Conservation (phyloP, 495 filamentous ascomycete species). For the Neurospora tetrasperma region DNA sequence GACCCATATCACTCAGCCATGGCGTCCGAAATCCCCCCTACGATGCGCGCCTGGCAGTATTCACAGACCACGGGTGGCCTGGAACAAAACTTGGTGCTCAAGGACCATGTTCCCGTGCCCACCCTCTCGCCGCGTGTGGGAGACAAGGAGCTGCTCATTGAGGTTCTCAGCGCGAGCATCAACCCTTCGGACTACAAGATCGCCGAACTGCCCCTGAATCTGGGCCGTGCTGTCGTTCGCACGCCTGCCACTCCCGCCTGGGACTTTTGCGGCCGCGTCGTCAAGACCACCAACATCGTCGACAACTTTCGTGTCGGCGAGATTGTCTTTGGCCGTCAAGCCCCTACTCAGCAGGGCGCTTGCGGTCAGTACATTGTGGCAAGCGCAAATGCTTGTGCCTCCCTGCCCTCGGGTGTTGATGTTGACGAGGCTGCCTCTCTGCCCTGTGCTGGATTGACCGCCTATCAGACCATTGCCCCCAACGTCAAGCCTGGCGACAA, state of each 20-base stretch:
- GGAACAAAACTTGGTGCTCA: constrained; percentile 46
- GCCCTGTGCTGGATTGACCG: constrained; percentile 46
- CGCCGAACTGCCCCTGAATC: constrained; percentile 38
- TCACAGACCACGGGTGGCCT: constrained; percentile 36
- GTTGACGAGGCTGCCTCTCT: constrained; percentile 41
- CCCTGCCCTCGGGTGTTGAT: constrained; percentile 41
- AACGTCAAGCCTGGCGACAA: constrained; percentile 43
- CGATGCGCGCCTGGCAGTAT: constrained; percentile 59
- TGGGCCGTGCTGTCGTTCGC: constrained; percentile 31
- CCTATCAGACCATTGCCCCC: constrained; percentile 48
- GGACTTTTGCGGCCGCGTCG: constrained; percentile 55
- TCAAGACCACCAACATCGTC: constrained; percentile 26
- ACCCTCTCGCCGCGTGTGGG: constrained; percentile 20
- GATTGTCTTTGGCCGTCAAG: constrained; percentile 44
- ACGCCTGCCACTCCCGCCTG: constrained; percentile 45
- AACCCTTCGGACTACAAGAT: constrained; percentile 69
- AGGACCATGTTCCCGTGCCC: constrained; percentile 32
- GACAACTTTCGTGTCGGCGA: constrained; percentile 36
- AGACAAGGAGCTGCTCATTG: constrained; percentile 42
- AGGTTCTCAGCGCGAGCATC: constrained; percentile 43
- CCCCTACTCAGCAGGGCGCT: constrained; percentile 37
- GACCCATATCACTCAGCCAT: neutral
- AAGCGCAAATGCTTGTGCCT: constrained; percentile 16
- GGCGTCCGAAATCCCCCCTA: constrained; percentile 16
- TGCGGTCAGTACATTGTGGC: constrained; percentile 44